Conservation (phyloP, 805 yeast genomes). For the Candida namnaoensis region DNA sequence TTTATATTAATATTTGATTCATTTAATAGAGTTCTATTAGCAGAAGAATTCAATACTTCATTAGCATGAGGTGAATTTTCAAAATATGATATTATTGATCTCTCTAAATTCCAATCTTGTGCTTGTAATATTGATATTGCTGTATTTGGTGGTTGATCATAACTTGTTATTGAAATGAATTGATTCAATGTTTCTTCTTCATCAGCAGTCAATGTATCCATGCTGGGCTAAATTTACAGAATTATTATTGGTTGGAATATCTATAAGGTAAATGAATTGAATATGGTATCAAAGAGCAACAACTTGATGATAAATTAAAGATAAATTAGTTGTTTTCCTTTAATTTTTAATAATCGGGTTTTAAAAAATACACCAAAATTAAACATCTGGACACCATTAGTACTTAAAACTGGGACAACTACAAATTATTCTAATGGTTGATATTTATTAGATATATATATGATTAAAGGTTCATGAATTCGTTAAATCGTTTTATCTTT, state of each 20-base stretch:
- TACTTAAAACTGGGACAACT: too few species aligned
- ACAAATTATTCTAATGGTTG: too few species aligned
- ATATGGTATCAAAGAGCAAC: too few species aligned
- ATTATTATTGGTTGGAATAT: background rate
- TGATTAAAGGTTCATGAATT: too few species aligned
- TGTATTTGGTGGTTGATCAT: constrained; percentile 9
- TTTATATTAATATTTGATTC: constrained; percentile 4
- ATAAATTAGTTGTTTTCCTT: too few species aligned
- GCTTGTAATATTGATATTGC: constrained; percentile 15
- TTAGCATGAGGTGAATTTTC: constrained; percentile 16
- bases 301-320: too few species aligned
- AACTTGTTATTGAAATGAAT: constrained; percentile 12
- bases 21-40: constrained; percentile 3
- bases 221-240: background rate
- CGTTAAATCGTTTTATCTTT: too few species aligned
- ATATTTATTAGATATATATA: too few species aligned
- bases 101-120: constrained; percentile 31
- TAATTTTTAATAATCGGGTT: too few species aligned
- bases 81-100: constrained; percentile 16
- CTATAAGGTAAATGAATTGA: too few species aligned
- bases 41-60: constrained; percentile 9
- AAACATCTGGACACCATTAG: too few species aligned
- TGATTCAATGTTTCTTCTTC: constrained; percentile 7
- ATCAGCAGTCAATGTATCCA: constrained; percentile 10
- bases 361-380: too few species aligned